A percentile compares a stretch with the other conserved stretches of the same genome.
Conservation (phyloP, 345 rosid species). For the Hibiscus mutabilis region DNA sequence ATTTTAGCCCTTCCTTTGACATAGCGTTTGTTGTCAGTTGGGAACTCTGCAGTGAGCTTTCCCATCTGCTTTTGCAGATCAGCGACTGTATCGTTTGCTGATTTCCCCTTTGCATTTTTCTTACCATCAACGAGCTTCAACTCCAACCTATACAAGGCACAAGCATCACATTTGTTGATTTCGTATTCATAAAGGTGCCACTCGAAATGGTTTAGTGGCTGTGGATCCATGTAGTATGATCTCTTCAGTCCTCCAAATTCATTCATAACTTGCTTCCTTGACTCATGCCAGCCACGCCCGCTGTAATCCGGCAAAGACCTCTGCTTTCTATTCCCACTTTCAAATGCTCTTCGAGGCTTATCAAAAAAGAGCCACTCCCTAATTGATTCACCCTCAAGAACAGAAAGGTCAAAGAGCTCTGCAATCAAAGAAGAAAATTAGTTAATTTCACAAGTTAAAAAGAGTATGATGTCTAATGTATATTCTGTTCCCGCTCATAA, state of each 20-base stretch:
- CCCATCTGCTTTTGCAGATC: constrained; percentile 99
- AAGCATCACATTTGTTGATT: constrained; percentile 85
- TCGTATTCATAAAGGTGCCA: constrained; percentile 99
- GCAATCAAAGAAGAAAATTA: constrained; percentile 28
- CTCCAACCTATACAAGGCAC: constrained; percentile 94
- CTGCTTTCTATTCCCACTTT: constrained; percentile 98
- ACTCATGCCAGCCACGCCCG: constrained; percentile 99
- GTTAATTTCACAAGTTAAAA: constrained; percentile 9
- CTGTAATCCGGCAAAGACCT: constrained; percentile 94
- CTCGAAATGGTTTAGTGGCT: constrained; percentile 80
- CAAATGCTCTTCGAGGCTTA: constrained; percentile 98
- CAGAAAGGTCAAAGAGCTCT: constrained; percentile 93
- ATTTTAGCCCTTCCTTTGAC: constrained; percentile 62
- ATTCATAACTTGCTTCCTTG: constrained; percentile 95
- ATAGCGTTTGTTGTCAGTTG: constrained; percentile 67
- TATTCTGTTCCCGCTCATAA: constrained; percentile 5
- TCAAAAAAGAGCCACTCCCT: constrained; percentile 99
- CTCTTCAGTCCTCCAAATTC: constrained; percentile 93
- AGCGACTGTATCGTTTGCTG: constrained; percentile 69
- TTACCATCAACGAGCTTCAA: constrained; percentile 91
- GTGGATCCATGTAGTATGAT: constrained; percentile 99
- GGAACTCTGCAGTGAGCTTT: constrained; percentile 89
- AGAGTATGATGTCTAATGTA: neutral
- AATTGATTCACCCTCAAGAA: constrained; percentile 83
- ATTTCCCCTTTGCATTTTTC: constrained; percentile 71